Conservation (phyloP, 192 early-diverging fungal species). For the Gamsiella multidivaricata region DNA sequence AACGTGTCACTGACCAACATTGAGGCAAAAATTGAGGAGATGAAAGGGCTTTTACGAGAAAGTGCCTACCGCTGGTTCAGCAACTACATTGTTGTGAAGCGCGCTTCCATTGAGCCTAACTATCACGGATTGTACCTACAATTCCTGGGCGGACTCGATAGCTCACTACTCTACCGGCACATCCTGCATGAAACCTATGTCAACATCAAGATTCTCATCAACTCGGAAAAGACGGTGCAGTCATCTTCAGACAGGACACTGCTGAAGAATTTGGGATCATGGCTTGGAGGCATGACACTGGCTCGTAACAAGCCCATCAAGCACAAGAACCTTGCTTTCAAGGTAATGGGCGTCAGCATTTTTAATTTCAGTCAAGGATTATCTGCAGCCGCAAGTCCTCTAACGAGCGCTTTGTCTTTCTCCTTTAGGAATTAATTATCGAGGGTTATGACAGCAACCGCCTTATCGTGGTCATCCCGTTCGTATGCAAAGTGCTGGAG, state of each 20-base stretch:
- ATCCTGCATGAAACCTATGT: conserved; percentile 91
- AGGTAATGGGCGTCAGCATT: too few relatives aligned
- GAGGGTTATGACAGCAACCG: conserved; percentile 90
- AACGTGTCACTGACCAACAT: conserved; percentile 92
- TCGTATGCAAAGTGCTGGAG: conserved; percentile 97
- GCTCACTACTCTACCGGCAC: conserved; percentile 71
- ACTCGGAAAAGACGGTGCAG: conserved; percentile 92
- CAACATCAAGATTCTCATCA: conserved; percentile 89
- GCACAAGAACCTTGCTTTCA: conserved; percentile 95
- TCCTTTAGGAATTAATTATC: conserved; percentile 77
- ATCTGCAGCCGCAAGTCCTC: too few relatives aligned
- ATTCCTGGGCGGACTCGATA: conserved; percentile 81
- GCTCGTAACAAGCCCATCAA: conserved; percentile 95
- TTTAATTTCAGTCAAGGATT: too few relatives aligned
- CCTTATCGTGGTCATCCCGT: conserved; percentile 96
- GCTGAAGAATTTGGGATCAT: conserved; percentile 96
- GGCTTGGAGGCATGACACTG: conserved; percentile 95
- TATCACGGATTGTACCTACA: conserved; percentile 92
- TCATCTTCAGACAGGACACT: conserved; percentile 89
- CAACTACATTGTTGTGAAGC: conserved; percentile 93
- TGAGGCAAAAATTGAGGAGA: conserved; percentile 77
- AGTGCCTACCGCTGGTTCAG: conserved; percentile 90
- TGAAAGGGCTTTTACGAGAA: conserved; percentile 78
- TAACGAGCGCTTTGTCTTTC: too few relatives aligned
- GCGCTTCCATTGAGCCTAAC: conserved; percentile 96